Evolutionary conservation across 768 basidiomycete genomes (phyloP).

Genomic region (Pleurotus sapidus): DNA sequence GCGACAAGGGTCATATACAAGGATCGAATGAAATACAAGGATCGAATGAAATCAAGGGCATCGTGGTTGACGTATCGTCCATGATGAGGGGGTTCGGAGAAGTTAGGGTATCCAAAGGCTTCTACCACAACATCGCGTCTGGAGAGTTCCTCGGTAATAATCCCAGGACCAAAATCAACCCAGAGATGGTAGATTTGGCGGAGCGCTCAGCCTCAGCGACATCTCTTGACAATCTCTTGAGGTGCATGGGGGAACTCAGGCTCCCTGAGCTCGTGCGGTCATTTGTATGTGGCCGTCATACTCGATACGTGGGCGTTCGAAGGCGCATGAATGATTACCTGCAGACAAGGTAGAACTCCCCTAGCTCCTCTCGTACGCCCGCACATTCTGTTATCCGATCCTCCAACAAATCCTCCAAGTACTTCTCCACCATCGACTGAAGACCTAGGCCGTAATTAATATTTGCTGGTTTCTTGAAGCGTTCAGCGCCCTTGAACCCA

Average conservation of each 20-base stretch:
- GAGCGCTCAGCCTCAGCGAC: too few relatives aligned
- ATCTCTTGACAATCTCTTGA: too few relatives aligned
- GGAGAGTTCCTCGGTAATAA: not conserved
- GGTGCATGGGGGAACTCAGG: not conserved
- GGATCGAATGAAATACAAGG: not conserved
- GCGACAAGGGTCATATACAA: not conserved
- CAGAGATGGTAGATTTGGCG: not conserved
- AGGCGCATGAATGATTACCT: not conserved
- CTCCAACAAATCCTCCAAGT: slow-evolving; percentile 41
- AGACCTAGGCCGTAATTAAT: slow-evolving; percentile 82
- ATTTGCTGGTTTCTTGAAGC: slow-evolving; percentile 94
- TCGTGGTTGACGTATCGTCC: not conserved
- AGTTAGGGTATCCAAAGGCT: not conserved
- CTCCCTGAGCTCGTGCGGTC: slow-evolving; percentile 13
- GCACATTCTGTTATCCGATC: not conserved
- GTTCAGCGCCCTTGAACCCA: slow-evolving; percentile 69
- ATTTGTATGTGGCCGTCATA: not conserved
- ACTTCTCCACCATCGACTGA: slow-evolving; percentile 55
- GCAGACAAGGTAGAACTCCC: not conserved
- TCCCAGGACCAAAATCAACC: not conserved
- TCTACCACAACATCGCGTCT: not conserved
- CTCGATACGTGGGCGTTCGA: not conserved
- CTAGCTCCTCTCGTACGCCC: not conserved
- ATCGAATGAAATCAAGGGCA: not conserved
- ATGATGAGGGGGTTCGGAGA: not conserved